These are phyloP conservation scores for Suillus discolor DNA, from an alignment of 768 basidiomycete species.

Conservation along the genomic window DNA sequence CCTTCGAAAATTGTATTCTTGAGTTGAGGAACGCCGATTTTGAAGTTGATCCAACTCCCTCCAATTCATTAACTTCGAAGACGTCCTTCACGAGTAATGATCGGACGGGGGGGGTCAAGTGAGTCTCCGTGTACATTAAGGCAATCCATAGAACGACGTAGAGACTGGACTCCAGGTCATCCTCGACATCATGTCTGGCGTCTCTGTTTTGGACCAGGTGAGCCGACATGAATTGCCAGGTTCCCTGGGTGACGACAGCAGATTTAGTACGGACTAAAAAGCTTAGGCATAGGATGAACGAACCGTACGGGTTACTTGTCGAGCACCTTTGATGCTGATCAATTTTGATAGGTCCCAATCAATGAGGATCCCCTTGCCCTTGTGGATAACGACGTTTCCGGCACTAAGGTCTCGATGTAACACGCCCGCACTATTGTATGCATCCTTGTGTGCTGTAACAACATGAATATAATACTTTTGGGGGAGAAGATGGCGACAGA, in stretches of 20 bases:
- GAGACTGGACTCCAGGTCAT: conserved; percentile 36
- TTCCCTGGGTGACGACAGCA: conserved; percentile 24
- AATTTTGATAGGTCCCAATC: no score
- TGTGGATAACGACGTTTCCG: no score
- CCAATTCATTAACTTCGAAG: background rate
- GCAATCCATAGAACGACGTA: conserved; percentile 21
- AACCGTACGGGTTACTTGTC: no score
- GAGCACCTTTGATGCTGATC: no score
- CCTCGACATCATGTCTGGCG: conserved; percentile 24
- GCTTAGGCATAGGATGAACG: no score
- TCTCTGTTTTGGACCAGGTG: conserved; percentile 9
- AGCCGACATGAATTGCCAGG: conserved; percentile 24
- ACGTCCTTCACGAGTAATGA: background rate
- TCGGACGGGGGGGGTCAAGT: background rate
- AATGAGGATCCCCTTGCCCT: no score
- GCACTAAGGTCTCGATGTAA: no score
- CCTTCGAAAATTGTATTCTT: background rate
- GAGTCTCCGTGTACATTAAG: background rate
- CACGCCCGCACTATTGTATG: background rate
- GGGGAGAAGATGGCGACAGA: background rate
- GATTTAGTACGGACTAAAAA: background rate
- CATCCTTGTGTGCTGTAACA: conserved; percentile 4
- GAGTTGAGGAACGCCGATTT: background rate
- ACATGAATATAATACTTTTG: background rate
- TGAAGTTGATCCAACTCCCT: background rate